These are phyloP conservation scores for Melaleuca quinquenervia DNA, from an alignment of 345 rosid genomes.

Conservation along the genomic window DNA sequence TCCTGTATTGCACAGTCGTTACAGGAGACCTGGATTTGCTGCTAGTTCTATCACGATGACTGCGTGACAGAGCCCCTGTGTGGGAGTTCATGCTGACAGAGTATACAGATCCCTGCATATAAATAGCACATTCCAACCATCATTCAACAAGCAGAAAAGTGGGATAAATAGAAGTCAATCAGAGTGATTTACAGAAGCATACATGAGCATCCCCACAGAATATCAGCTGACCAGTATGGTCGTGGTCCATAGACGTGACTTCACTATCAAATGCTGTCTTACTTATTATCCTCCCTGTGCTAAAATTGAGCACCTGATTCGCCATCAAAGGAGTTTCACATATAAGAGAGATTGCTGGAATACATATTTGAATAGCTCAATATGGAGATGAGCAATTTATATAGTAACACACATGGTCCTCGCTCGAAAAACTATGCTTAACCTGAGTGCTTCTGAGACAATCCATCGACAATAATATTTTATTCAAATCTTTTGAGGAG, in stretches of 20 bases:
- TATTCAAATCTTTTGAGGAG: background rate
- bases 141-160: background rate
- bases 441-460: background rate
- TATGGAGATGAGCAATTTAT: background rate
- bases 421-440: background rate
- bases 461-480: background rate
- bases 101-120: conserved; percentile 69
- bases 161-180: background rate
- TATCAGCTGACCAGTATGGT: conserved; percentile 88
- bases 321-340: background rate
- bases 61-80: conserved; percentile 68
- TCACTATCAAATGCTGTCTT: conserved; percentile 45
- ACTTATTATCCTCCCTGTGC: conserved; percentile 86
- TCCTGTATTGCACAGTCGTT: conserved; percentile 80
- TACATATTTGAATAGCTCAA: background rate
- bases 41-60: conserved; percentile 61
- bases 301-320: conserved; percentile 76
- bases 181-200: background rate
- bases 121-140: background rate
- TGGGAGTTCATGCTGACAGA: conserved; percentile 70
- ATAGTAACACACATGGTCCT: background rate
- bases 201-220: conserved; percentile 96
- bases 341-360: background rate
- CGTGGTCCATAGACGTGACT: conserved; percentile 95
- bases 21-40: conserved; percentile 63